Evolutionary conservation across 768 basidiomycete genomes (phyloP).

Genomic region (Pulveroboletus frians): DNA sequence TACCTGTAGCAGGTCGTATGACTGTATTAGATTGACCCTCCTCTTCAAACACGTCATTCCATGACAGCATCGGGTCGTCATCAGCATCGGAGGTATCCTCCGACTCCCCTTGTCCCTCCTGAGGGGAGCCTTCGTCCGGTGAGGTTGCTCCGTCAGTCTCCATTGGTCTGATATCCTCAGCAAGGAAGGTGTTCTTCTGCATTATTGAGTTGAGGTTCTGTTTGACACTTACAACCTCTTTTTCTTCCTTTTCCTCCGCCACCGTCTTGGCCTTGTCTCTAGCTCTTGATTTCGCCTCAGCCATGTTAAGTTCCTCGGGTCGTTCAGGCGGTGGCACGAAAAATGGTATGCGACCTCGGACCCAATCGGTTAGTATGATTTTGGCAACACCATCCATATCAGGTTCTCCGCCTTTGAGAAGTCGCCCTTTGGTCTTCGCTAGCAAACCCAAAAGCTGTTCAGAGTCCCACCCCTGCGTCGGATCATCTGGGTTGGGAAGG

Average conservation of each 20-base stretch:
- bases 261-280: conserved; percentile 49
- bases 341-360: conserved; percentile 93
- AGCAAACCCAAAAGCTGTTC: conserved; percentile 80
- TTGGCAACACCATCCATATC: conserved; percentile 90
- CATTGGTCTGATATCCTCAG: conserved; percentile 73
- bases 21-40: conserved; percentile 24
- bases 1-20: conserved; percentile 16
- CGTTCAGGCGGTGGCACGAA: conserved; percentile 91
- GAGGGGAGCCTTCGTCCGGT: conserved; percentile 32
- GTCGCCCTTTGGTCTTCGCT: conserved; percentile 85
- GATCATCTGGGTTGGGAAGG: conserved; percentile 53
- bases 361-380: conserved; percentile 95
- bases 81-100: conserved; percentile 29
- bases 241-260: conserved; percentile 28
- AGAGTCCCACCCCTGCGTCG: conserved; percentile 55
- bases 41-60: conserved; percentile 85
- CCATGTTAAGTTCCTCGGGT: conserved; percentile 60
- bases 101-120: conserved; percentile 39
- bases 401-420: conserved; percentile 92
- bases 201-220: conserved; percentile 85
- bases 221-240: conserved; percentile 57
- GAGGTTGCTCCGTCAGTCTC: conserved; percentile 37
- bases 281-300: conserved; percentile 42
- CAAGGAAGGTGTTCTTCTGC: conserved; percentile 82
- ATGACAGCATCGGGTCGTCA: conserved; percentile 55